Evolutionary conservation across 1,139 yeast genomes (phyloP).

Genomic region (Zygotorulaspora mrakii): DNA sequence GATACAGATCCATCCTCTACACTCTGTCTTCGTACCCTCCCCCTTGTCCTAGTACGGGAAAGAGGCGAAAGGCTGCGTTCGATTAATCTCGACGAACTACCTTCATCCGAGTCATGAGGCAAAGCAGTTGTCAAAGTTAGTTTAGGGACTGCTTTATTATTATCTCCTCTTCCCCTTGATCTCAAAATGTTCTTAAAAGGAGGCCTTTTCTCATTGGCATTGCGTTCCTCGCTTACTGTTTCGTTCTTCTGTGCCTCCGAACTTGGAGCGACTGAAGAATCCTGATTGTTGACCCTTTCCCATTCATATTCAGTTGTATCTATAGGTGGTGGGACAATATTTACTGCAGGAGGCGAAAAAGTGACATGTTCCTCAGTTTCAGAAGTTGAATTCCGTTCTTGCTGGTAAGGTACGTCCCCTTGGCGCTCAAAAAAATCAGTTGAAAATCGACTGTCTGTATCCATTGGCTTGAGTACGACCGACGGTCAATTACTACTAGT

Average conservation of each 20-base stretch:
- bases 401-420: not conserved
- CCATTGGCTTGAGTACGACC: too few species aligned
- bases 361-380: conserved; percentile 6
- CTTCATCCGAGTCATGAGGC: conserved; percentile 12
- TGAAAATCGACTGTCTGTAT: conserved; percentile 15
- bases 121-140: conserved; percentile 19
- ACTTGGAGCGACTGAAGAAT: not conserved
- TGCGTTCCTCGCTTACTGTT: conserved; percentile 10
- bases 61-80: conserved; percentile 11
- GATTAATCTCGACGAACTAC: conserved; percentile 4
- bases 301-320: conserved; percentile 6
- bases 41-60: conserved; percentile 5
- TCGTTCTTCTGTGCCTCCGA: not conserved
- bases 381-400: conserved; percentile 3
- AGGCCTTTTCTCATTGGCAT: conserved; percentile 13
- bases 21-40: conserved; percentile 23
- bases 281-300: not conserved
- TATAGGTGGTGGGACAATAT: conserved; percentile 14
- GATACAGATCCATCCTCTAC: conserved; percentile 14
- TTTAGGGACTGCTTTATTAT: conserved; percentile 17
- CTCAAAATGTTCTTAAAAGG: conserved; percentile 21
- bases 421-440: conserved; percentile 20
- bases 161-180: conserved; percentile 4
- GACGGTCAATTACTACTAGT: too few species aligned
- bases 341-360: conserved; percentile 11